phyloP scores from a whole-genome alignment of 768 basidiomycete genomes.

The Collybia sordida region DNA sequence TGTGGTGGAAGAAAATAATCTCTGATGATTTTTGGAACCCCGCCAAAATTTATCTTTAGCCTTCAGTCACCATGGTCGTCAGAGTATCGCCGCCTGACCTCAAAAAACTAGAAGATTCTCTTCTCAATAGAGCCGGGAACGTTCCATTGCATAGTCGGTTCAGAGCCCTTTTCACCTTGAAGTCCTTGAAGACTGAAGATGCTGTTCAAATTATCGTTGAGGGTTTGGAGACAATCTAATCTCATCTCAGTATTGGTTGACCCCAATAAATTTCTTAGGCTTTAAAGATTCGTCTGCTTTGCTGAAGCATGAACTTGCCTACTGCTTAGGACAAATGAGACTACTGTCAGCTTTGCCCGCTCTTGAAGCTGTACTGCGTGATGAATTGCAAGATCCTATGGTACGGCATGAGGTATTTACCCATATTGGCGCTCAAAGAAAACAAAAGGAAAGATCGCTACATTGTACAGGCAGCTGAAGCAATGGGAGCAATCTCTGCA shows the following conservation, averaged over 20 bases:
- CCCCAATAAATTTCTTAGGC: constrained; percentile 42
- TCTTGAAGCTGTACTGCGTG: constrained; percentile 73
- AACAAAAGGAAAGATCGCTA: constrained; percentile 6
- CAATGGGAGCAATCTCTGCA: constrained; percentile 91
- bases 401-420: constrained; percentile 88
- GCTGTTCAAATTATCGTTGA: constrained; percentile 84
- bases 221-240: constrained; percentile 44
- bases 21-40: constrained; percentile 43
- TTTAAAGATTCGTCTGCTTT: constrained; percentile 86
- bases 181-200: constrained; percentile 74
- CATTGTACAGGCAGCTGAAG: constrained; percentile 84
- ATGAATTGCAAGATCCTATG: constrained; percentile 84
- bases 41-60: constrained; percentile 38
- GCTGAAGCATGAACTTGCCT: constrained; percentile 96
- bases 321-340: constrained; percentile 93
- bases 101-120: constrained; percentile 62
- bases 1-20: constrained; percentile 21
- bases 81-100: constrained; percentile 54
- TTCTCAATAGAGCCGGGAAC: constrained; percentile 75
- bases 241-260: constrained; percentile 8
- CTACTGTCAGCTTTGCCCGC: constrained; percentile 69
- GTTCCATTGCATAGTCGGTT: constrained; percentile 86
- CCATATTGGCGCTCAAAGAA: constrained; percentile 1
- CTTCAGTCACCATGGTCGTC: constrained; percentile 30
- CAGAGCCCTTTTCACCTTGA: constrained; percentile 89